Conservation (phyloP, 768 basidiomycete genomes). For the Pisolithus albus region DNA sequence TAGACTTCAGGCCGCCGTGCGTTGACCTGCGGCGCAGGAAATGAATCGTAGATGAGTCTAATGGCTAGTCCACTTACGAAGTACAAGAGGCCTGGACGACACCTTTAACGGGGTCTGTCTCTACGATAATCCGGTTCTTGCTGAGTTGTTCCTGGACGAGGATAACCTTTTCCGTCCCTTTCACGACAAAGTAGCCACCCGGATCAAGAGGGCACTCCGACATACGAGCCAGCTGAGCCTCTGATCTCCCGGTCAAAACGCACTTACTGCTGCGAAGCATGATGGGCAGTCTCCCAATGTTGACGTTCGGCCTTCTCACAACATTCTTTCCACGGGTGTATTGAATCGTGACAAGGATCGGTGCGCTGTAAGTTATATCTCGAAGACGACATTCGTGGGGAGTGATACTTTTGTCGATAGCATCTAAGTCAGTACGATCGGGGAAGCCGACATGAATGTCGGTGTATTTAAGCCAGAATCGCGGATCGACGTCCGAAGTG, state of each 20-base stretch:
- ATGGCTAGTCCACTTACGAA: constrained; percentile 52
- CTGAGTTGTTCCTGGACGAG: constrained; percentile 97
- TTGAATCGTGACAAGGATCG: constrained; percentile 88
- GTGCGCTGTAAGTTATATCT: constrained; percentile 91
- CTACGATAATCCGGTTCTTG: constrained; percentile 99
- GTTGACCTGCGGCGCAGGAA: constrained; percentile 48
- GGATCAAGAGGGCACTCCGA: constrained; percentile 97
- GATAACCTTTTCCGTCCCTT: constrained; percentile 99
- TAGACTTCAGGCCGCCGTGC: constrained; percentile 85
- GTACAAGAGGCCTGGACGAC: constrained; percentile 93
- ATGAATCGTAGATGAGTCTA: constrained; percentile 6
- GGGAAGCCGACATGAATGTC: constrained; percentile 93
- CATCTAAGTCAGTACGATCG: constrained; percentile 76
- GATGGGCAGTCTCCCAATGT: constrained; percentile 88
- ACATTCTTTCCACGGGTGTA: constrained; percentile 90
- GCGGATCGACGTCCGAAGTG: constrained; percentile 93
- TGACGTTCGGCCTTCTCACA: constrained; percentile 74
- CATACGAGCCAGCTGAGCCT: constrained; percentile 87
- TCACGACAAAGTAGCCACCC: constrained; percentile 99
- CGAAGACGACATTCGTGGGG: constrained; percentile 96
- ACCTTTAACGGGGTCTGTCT: constrained; percentile 85
- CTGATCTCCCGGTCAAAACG: constrained; percentile 69
- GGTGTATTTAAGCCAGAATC: constrained; percentile 94
- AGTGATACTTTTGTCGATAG: constrained; percentile 76
- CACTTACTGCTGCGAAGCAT: constrained; percentile 97